These are phyloP conservation scores for Cordyceps militaris DNA, from an alignment of 2,329 filamentous ascomycete genomes.

Conservation along the genomic window DNA sequence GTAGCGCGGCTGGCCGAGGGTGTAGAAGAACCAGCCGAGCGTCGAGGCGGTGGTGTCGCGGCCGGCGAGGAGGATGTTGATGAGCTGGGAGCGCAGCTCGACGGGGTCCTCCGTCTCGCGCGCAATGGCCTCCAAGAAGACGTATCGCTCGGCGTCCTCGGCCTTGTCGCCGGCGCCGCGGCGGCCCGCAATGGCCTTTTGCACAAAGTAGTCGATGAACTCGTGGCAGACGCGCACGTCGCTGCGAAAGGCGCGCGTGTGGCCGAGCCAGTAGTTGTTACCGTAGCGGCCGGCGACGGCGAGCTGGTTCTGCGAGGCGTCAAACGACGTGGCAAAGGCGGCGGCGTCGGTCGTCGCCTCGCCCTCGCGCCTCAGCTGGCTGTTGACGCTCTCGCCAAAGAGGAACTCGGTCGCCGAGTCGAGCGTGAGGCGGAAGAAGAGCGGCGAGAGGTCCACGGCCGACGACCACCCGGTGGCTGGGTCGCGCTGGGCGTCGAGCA, in stretches of 20 bases:
- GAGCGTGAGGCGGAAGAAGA: slow-evolving; percentile 43
- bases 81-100: slow-evolving; percentile 24
- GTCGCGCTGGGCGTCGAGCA: slow-evolving; percentile 16
- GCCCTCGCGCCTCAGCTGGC: slow-evolving; percentile 23
- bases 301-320: slow-evolving; percentile 34
- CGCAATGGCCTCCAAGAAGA: slow-evolving; percentile 26
- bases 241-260: slow-evolving; percentile 51
- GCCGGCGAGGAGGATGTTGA: slow-evolving; percentile 40
- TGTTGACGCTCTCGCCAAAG: slow-evolving; percentile 49
- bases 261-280: slow-evolving; percentile 38
- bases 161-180: slow-evolving; percentile 21
- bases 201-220: slow-evolving; percentile 64
- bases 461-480: slow-evolving; percentile 28
- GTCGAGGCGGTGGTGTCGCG: slow-evolving; percentile 48
- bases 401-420: slow-evolving; percentile 49
- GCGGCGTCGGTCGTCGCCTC: slow-evolving; percentile 10
- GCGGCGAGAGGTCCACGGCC: slow-evolving; percentile 35
- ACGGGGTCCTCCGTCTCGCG: slow-evolving; percentile 25
- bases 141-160: slow-evolving; percentile 18
- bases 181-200: slow-evolving; percentile 36
- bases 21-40: slow-evolving; percentile 41
- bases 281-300: slow-evolving; percentile 44
- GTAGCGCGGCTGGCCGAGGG: slow-evolving; percentile 30
- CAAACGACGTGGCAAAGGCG: slow-evolving; percentile 27
- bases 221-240: slow-evolving; percentile 59